Evolutionary conservation across 306 rosid genomes (phyloP).

Genomic region (Quercus engelmannii): DNA sequence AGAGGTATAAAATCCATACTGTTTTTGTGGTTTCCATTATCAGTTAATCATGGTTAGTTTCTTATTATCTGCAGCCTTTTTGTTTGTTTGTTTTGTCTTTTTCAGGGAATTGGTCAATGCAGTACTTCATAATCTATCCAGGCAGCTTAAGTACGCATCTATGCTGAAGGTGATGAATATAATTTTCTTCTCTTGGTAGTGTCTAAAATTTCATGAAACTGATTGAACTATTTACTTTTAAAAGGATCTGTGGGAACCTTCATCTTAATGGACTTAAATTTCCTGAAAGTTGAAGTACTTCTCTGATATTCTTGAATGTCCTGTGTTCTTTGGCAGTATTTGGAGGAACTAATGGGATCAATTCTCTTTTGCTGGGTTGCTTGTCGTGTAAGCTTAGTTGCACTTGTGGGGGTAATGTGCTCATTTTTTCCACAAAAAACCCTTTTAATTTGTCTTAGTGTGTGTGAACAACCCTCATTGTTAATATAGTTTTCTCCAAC

Average conservation of each 20-base stretch:
- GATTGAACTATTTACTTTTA: not conserved
- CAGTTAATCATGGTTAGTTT: too few species aligned
- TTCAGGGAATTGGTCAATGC: conserved; percentile 32
- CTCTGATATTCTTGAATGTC: conserved; percentile 3
- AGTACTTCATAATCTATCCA: conserved; percentile 65
- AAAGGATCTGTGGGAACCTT: too few species aligned
- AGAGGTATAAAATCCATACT: too few species aligned
- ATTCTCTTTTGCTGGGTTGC: conserved; percentile 87
- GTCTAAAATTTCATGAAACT: not conserved
- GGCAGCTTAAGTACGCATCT: conserved; percentile 53
- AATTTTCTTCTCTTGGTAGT: conserved; percentile 7
- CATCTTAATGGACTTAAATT: too few species aligned
- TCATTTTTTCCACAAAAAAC: too few species aligned
- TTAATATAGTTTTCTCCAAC: not conserved
- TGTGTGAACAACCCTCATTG: not conserved
- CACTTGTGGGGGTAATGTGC: conserved; percentile 75
- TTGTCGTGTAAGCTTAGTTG: conserved; percentile 82
- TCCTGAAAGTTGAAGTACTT: not conserved
- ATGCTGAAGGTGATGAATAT: conserved; percentile 62
- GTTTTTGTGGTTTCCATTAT: too few species aligned
- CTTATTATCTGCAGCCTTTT: too few species aligned
- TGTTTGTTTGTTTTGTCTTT: too few species aligned
- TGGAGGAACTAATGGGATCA: conserved; percentile 81
- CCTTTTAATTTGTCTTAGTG: not conserved
- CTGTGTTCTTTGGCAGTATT: conserved; percentile 58